These are phyloP conservation scores for Stygiomarasmius scandens DNA, from an alignment of 1,284 basidiomycete species.

Conservation along the genomic window DNA sequence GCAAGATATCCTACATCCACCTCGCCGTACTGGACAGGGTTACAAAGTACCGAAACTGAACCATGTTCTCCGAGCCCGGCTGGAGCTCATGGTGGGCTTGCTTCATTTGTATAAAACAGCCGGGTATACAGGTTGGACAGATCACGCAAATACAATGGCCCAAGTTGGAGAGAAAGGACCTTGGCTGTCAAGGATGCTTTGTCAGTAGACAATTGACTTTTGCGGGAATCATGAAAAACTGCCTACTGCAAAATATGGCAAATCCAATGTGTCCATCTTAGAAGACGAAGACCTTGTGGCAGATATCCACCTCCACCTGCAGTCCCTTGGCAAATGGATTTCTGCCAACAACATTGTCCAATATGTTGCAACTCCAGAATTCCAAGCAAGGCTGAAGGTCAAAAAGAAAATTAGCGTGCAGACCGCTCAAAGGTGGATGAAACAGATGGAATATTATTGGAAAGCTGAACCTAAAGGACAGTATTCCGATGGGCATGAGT, in stretches of 20 bases:
- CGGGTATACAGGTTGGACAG: constrained; percentile 6
- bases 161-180: not conserved
- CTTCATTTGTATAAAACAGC: constrained; percentile 8
- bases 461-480: constrained; percentile 22
- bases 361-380: constrained; percentile 24
- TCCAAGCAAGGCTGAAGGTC: constrained; percentile 15
- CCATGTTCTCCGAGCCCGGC: constrained; percentile 5
- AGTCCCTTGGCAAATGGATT: constrained; percentile 27
- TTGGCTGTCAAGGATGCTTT: constrained; percentile 11
- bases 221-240: constrained; percentile 1
- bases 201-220: constrained; percentile 11
- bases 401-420: constrained; percentile 23
- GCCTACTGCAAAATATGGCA: not conserved
- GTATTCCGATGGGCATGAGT: constrained; percentile 33
- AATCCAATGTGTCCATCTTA: constrained; percentile 18
- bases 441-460: constrained; percentile 27
- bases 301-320: constrained; percentile 29
- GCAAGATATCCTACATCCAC: constrained; percentile 2
- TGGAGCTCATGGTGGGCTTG: constrained; percentile 13
- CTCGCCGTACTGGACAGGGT: not conserved
- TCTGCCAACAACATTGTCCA: constrained; percentile 27
- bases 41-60: not conserved
- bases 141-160: constrained; percentile 10
- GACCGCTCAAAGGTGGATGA: constrained; percentile 29
- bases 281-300: constrained; percentile 31